phyloP scores from a whole-genome alignment of 108 stramenopile genomes.

The Fragilariopsis cylindrus region DNA sequence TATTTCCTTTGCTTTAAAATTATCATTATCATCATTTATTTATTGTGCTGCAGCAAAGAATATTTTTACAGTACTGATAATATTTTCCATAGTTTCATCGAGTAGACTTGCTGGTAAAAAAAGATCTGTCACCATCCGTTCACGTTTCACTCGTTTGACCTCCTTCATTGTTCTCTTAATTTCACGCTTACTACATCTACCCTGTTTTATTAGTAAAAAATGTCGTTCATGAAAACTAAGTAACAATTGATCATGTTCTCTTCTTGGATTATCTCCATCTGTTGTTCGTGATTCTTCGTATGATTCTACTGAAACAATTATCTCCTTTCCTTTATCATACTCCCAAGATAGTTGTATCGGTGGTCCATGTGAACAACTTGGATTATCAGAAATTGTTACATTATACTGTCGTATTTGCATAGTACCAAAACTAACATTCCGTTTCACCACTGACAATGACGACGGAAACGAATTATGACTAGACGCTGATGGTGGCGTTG shows the following conservation, averaged over 20 bases:
- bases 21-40: too few species aligned
- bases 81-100: constrained; percentile 40
- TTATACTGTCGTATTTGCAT: constrained; percentile 56
- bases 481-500: neutral
- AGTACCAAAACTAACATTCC: constrained; percentile 52
- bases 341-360: constrained; percentile 64
- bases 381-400: constrained; percentile 63
- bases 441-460: constrained; percentile 15
- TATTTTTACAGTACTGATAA: constrained; percentile 18
- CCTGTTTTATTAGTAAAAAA: constrained; percentile 47
- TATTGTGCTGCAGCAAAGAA: constrained; percentile 2
- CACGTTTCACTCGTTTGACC: constrained; percentile 44
- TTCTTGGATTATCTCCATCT: constrained; percentile 8
- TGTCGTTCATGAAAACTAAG: constrained; percentile 43
- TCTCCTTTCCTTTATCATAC: constrained; percentile 40
- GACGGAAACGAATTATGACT: neutral
- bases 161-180: constrained; percentile 42
- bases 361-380: constrained; percentile 55
- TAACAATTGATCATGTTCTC: constrained; percentile 37
- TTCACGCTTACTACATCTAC: constrained; percentile 42
- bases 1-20: too few species aligned
- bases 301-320: constrained; percentile 28
- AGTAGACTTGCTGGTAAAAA: constrained; percentile 30
- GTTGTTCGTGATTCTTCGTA: constrained; percentile 27
- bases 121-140: constrained; percentile 44